A percentile compares a stretch with the other conserved stretches of the same genome.
Conservation (phyloP, 2,329 filamentous ascomycete species). For the Arthroderma sp. region DNA sequence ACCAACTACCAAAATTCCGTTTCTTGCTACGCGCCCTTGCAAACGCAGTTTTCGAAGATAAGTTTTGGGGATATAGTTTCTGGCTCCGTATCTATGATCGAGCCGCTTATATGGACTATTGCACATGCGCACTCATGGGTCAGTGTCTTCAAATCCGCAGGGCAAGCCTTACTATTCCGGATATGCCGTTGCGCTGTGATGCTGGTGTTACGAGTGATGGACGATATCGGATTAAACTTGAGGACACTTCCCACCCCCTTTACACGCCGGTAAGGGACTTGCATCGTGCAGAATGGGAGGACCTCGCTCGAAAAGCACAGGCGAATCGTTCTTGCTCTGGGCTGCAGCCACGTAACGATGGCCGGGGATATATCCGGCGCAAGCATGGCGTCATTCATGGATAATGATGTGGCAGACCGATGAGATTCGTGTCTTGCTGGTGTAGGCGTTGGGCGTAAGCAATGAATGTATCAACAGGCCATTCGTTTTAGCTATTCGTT, state of each 20-base stretch:
- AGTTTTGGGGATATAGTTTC: conserved; percentile 33
- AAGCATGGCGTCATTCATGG: too few species aligned
- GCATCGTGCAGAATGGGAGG: conserved; percentile 23
- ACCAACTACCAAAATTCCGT: conserved; percentile 22
- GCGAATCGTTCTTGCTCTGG: conserved; percentile 16
- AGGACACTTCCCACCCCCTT: not conserved
- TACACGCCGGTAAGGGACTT: not conserved
- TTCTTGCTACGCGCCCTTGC: conserved; percentile 32
- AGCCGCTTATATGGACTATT: conserved; percentile 27
- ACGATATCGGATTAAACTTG: not conserved
- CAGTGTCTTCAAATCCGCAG: conserved; percentile 30
- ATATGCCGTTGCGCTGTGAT: conserved; percentile 14
- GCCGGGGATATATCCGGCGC: not conserved
- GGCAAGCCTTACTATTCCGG: conserved; percentile 8
- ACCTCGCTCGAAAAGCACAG: conserved; percentile 21
- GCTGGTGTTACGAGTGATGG: not conserved
- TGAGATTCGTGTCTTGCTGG: too few species aligned
- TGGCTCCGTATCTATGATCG: conserved; percentile 34
- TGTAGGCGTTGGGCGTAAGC: too few species aligned
- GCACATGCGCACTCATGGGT: conserved; percentile 29
- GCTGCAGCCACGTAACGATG: conserved; percentile 11
- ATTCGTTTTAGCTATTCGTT: not conserved
- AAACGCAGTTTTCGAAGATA: conserved; percentile 31
- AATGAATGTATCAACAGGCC: not conserved
- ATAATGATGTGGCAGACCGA: not conserved